Conservation (phyloP, 495 filamentous ascomycete species). For the Podospora appendiculata region DNA sequence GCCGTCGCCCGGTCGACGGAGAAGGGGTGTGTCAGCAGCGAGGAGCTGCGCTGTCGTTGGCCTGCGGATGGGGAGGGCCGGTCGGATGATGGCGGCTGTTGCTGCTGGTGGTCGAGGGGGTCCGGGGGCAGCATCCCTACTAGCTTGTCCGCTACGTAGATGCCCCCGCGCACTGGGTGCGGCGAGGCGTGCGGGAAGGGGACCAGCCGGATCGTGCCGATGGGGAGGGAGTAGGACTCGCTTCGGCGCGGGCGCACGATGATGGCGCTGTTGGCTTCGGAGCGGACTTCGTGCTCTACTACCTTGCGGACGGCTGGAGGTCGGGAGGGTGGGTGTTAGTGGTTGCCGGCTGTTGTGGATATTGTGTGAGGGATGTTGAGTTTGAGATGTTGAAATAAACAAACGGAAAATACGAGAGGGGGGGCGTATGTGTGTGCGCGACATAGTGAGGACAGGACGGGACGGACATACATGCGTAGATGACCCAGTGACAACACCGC, state of each 20-base stretch:
- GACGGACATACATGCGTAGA: conserved; percentile 43
- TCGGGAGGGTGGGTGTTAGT: no score
- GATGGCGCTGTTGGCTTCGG: conserved; percentile 11
- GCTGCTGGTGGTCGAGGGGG: not conserved
- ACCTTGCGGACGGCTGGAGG: conserved; percentile 30
- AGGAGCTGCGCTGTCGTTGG: not conserved
- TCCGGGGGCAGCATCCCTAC: conserved; percentile 20
- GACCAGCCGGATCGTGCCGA: conserved; percentile 69
- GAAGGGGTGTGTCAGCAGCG: conserved; percentile 13
- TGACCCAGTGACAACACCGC: conserved; percentile 74
- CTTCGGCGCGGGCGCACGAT: conserved; percentile 25
- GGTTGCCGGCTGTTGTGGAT: no score
- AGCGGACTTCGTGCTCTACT: conserved; percentile 22
- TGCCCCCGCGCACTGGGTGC: conserved; percentile 41
- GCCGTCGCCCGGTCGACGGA: conserved; percentile 32
- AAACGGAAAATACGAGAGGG: no score
- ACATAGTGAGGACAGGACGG: no score
- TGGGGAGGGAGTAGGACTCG: conserved; percentile 38
- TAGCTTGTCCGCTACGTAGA: conserved; percentile 29
- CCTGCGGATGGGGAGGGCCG: not conserved
- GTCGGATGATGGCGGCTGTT: not conserved
- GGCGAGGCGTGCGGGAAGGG: conserved; percentile 60
- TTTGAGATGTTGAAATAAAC: no score
- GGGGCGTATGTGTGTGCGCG: no score
- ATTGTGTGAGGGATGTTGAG: no score